Evolutionary conservation across 2,329 filamentous ascomycete species (phyloP).

Genomic region (Laburnicola sp.): DNA sequence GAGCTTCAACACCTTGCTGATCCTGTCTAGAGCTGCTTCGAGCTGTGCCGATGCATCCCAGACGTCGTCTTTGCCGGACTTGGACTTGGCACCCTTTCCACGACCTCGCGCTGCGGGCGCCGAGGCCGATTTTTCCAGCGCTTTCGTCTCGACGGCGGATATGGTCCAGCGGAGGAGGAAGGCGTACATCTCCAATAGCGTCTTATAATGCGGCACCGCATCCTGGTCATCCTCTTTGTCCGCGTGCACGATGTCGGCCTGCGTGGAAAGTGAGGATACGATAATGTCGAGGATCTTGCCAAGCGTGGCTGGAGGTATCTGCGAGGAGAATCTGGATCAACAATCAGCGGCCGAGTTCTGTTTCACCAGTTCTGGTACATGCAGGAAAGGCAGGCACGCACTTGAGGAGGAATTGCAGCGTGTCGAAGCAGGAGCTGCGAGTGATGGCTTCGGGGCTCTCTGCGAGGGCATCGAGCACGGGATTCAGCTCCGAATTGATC

Average conservation of each 20-base stretch:
- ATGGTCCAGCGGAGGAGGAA: slow-evolving; percentile 96
- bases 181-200: slow-evolving; percentile 88
- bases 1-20: slow-evolving; percentile 93
- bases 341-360: slow-evolving; percentile 62
- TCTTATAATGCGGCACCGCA: slow-evolving; percentile 81
- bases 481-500: slow-evolving; percentile 84
- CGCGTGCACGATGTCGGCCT: slow-evolving; percentile 81
- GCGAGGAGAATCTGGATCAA: slow-evolving; percentile 75
- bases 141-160: slow-evolving; percentile 89
- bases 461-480: slow-evolving; percentile 88
- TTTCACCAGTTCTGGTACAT: slow-evolving; percentile 28
- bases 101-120: slow-evolving; percentile 72
- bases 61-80: slow-evolving; percentile 68
- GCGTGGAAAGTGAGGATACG: slow-evolving; percentile 80
- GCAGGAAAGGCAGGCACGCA: slow-evolving; percentile 66
- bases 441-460: slow-evolving; percentile 88
- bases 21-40: slow-evolving; percentile 84
- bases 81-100: slow-evolving; percentile 73
- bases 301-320: slow-evolving; percentile 77
- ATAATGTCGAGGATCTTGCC: slow-evolving; percentile 93
- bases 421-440: slow-evolving; percentile 80
- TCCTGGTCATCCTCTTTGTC: slow-evolving; percentile 86
- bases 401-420: slow-evolving; percentile 94
- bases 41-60: slow-evolving; percentile 92
- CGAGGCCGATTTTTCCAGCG: slow-evolving; percentile 81